Evolutionary conservation across 306 rosid genomes (phyloP), one percentile per base, ranked within the genome.

Genomic region (Fragaria iinumae): DNA sequence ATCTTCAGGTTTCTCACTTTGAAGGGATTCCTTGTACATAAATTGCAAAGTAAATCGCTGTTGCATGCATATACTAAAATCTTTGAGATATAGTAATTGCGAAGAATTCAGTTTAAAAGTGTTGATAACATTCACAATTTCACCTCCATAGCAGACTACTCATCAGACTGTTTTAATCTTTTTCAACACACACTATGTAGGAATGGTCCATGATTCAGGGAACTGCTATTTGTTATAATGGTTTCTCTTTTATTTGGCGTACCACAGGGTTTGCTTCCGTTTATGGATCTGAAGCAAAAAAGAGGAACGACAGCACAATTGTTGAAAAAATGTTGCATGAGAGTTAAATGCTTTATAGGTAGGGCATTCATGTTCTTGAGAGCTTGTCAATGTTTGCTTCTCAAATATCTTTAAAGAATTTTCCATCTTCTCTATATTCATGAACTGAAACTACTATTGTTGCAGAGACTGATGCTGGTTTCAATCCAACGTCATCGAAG

Each of bases 281-380:
- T 90, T 44, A 90, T 90, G 95, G 88, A 86, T 27, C 65, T 80
- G 8, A 81, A 80, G 73, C 82, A 53, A 55, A 86, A 69, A 81
- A 90, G 73, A 74, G 89, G 90, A 72, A 79, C 34, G 2, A 84
- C 11, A 50, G 86, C 86, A 56, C 43, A 75, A 8, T 36, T 80
- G 62, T 17, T 90, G 76, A 90, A 81, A 83, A 83, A 82, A 72
- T 90, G 92, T 80, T 81, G 82, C 41, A 9, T 69, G 73, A 80
- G 92, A 83, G 92, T 90, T 47, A 90, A 90, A 85, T 90, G 95
- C 84, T 90, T 84, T 52, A 70, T 90, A 62, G 92, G 95, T 90
- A 84, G n/a, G 70, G 41, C 72, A 60, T 25, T 69, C 21, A 56
- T 13, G 38, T n/a, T 48, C 34, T 38, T n/a, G 25, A 36, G 27